These are phyloP conservation scores for Cutaneotrichosporon mucoides DNA, from an alignment of 1,284 basidiomycete species.

Conservation along the genomic window DNA sequence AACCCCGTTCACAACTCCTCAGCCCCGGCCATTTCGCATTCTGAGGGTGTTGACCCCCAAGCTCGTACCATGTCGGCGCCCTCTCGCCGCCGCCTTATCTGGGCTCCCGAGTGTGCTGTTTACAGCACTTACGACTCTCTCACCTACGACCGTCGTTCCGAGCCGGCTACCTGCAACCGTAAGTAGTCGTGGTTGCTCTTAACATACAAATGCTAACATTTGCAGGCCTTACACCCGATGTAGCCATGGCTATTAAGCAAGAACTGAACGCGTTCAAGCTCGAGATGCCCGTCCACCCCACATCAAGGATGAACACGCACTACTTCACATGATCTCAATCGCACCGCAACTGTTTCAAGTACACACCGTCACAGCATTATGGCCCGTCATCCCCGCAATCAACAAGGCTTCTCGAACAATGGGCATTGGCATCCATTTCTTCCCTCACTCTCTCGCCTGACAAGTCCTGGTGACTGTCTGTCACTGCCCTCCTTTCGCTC, in stretches of 20 bases:
- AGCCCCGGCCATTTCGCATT: constrained; percentile 70
- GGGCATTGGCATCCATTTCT: too few relatives aligned
- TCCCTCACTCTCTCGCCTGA: too few relatives aligned
- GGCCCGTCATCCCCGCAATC: too few relatives aligned
- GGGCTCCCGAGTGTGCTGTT: constrained; percentile 86
- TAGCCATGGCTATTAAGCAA: constrained; percentile 94
- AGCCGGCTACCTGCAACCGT: constrained; percentile 94
- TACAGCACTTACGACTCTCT: constrained; percentile 90
- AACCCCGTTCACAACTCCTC: constrained; percentile 55
- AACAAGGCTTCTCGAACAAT: too few relatives aligned
- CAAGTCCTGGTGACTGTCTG: constrained; percentile 2
- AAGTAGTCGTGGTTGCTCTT: not conserved
- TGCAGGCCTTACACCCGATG: constrained; percentile 68
- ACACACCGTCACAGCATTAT: too few relatives aligned
- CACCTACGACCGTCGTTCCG: constrained; percentile 89
- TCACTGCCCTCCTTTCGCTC: not conserved
- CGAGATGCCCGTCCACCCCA: constrained; percentile 95
- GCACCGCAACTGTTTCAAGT: too few relatives aligned
- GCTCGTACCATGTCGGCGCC: constrained; percentile 38
- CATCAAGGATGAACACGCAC: constrained; percentile 73
- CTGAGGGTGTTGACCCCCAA: constrained; percentile 36
- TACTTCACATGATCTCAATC: constrained; percentile 54
- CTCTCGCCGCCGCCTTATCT: constrained; percentile 63
- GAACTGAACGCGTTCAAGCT: constrained; percentile 95
- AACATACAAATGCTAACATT: not conserved